These are phyloP conservation scores for Podosphaera fusca DNA, from an alignment of 2,329 filamentous ascomycete species.

Conservation along the genomic window DNA sequence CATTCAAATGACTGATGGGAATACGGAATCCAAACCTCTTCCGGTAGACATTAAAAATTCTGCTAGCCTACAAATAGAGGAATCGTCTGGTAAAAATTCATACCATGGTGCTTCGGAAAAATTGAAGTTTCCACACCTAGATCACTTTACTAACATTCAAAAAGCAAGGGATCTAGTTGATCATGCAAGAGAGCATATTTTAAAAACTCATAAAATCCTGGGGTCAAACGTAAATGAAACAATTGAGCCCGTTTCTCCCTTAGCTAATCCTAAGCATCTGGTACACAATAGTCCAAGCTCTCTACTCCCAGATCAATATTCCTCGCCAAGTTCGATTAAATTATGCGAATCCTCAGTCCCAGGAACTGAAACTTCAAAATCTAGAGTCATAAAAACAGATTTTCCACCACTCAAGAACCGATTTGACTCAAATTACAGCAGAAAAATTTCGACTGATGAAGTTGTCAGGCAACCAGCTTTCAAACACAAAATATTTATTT, in stretches of 20 bases:
- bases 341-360: neutral
- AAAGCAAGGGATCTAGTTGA: conserved; percentile 7
- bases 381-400: neutral
- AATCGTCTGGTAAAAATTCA: no score
- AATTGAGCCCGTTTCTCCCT: no score
- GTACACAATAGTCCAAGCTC: neutral
- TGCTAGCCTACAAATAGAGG: no score
- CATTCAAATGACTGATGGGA: neutral
- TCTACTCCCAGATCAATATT: neutral
- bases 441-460: neutral
- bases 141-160: conserved; percentile 4
- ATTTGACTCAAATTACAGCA: neutral
- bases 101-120: no score
- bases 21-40: neutral
- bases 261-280: neutral
- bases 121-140: neutral
- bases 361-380: neutral
- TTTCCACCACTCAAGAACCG: neutral
- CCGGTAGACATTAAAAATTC: no score
- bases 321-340: neutral
- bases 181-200: conserved; percentile 2
- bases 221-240: neutral
- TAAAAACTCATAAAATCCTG: neutral
- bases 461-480: neutral
- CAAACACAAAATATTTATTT: neutral